Conservation (phyloP, 352 stramenopile species). For the Elongisporangium undulatum region DNA sequence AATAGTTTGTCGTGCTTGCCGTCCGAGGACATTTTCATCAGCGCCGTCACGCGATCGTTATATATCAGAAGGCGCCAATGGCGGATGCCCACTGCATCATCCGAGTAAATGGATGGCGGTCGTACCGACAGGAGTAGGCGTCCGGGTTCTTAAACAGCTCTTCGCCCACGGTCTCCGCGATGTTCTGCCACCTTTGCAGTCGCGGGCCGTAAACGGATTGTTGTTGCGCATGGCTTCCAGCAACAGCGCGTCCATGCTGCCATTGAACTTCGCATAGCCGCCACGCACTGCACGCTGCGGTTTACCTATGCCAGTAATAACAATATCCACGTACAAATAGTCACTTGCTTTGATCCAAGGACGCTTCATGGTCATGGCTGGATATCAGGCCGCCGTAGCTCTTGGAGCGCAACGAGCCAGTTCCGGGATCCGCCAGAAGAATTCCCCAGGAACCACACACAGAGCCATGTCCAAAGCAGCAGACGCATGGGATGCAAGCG, state of each 20-base stretch:
- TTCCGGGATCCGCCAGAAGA: background rate
- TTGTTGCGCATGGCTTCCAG: slow-evolving; percentile 62
- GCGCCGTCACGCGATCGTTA: slow-evolving; percentile 66
- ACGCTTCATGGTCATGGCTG: background rate
- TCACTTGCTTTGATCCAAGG: background rate
- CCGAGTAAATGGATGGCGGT: background rate
- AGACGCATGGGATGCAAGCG: background rate
- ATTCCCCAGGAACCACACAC: background rate
- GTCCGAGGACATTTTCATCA: slow-evolving; percentile 78
- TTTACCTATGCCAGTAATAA: background rate
- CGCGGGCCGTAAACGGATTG: slow-evolving; percentile 76
- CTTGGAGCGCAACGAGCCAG: background rate
- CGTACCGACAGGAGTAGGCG: slow-evolving; percentile 74
- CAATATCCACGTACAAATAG: background rate
- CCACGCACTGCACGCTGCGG: slow-evolving; percentile 37
- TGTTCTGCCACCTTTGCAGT: slow-evolving; percentile 76
- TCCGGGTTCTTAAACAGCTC: slow-evolving; percentile 59
- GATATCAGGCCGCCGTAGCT: background rate
- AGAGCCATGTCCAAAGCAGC: background rate
- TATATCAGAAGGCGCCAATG: slow-evolving; percentile 2
- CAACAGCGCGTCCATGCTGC: slow-evolving; percentile 71
- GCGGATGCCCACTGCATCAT: background rate
- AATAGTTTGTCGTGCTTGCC: slow-evolving; percentile 83
- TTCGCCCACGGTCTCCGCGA: slow-evolving; percentile 58
- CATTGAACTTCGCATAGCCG: slow-evolving; percentile 79